These are phyloP conservation scores for Talaromyces verruculosus DNA, from an alignment of 2,329 filamentous ascomycete genomes.

Conservation along the genomic window DNA sequence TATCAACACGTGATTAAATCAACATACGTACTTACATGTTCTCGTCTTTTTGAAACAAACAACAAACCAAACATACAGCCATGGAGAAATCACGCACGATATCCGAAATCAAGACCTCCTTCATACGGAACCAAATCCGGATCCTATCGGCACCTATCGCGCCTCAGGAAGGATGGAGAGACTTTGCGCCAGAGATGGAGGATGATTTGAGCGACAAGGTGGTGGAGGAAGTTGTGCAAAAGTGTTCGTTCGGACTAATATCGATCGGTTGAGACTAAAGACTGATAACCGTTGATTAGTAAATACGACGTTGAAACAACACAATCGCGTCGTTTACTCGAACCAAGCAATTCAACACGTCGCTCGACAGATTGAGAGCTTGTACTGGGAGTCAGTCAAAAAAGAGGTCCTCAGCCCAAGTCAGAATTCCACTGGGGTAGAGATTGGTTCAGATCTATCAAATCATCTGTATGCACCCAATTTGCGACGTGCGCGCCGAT, in stretches of 20 bases:
- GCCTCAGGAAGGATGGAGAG: slow-evolving; percentile 49
- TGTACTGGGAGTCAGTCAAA: slow-evolving; percentile 55
- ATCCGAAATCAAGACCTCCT: slow-evolving; percentile 52
- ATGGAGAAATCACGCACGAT: slow-evolving; percentile 49
- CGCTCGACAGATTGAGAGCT: slow-evolving; percentile 55
- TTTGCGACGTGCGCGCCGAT: not conserved
- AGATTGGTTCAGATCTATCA: slow-evolving; percentile 42
- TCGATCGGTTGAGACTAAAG: slow-evolving; percentile 6
- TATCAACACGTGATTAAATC: slow-evolving; percentile 17
- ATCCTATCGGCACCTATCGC: slow-evolving; percentile 52
- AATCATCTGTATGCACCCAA: slow-evolving; percentile 34
- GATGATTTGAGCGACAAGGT: slow-evolving; percentile 51
- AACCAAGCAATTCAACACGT: slow-evolving; percentile 57
- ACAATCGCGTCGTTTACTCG: slow-evolving; percentile 55
- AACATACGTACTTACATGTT: not conserved
- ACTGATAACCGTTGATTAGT: slow-evolving; percentile 38
- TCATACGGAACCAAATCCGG: slow-evolving; percentile 54
- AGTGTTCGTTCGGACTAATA: slow-evolving; percentile 40
- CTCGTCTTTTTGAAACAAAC: not conserved
- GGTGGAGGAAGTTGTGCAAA: slow-evolving; percentile 52
- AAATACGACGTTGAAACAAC: slow-evolving; percentile 53
- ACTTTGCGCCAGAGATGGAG: slow-evolving; percentile 42
- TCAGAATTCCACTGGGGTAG: slow-evolving; percentile 33
- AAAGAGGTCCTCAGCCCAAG: slow-evolving; percentile 32
- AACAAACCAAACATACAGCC: slow-evolving; percentile 16